Base-by-base conservation (phyloP, 2,329 filamentous ascomycete species). In the Microdochium paspali region DNA sequence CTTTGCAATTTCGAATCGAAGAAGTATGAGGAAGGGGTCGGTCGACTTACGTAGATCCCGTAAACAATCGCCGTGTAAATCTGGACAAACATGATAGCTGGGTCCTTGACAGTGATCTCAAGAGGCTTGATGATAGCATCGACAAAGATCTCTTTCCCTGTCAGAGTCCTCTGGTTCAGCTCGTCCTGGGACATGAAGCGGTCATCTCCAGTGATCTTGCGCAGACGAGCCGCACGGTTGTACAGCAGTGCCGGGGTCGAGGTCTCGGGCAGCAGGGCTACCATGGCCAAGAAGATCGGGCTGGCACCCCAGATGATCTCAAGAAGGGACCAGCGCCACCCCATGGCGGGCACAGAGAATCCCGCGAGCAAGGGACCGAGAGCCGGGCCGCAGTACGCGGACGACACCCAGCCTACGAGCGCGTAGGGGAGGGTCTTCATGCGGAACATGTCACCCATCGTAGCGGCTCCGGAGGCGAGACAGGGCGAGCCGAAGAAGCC, bases 401-500 rank as follows among this genome's bases (percentile, higher is more conserved):
- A 67, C 2, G 71, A 65, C 2, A 79, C 79, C 80, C 80, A 85
- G 0, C 72, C 68, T 48, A 76, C 73, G 53, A 85, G 68, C 3
- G 74, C 72, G 52, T 80, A 81, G 0, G 80, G 78, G 0, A 83
- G 61, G 18, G 74, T 68, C 53, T 76, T 66, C 18, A 79, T 59
- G 40, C 69, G 74, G 56, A 77, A 80, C 58, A 78, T 72, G 53
- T 79, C 75, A 44, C 68, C 67, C 0, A 77, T 64, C 0, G 73
- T 72, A 3, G 74, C 75, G 24, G 68, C 74, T 4, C 73, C 74
- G 0, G 74, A 84, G 0, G 82, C 82, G 7, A 87, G 64, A 59
- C 77, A 82, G 0, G 82, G 83, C 7, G 73, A 78, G 9, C 82
- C 81, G 53, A 84, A 82, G 69, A 85, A 82, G 2, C 80, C 82